These are phyloP conservation scores for Metschnikowia drakensbergensis DNA, from an alignment of 805 yeast genomes.

Conservation along the genomic window DNA sequence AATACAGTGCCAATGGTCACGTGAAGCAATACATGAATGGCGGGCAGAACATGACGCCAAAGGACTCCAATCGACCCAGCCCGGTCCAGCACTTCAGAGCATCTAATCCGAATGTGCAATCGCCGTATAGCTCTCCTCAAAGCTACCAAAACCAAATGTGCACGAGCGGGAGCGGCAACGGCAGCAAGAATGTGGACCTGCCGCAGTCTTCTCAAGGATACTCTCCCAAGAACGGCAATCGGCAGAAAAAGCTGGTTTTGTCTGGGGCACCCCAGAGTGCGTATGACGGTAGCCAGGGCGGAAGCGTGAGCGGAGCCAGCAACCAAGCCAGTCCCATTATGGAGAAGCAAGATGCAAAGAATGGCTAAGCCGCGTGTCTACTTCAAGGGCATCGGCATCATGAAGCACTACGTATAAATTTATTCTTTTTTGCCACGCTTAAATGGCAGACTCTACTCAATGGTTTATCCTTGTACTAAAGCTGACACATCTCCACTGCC, in stretches of 20 bases:
- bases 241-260: constrained; percentile 17
- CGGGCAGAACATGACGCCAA: constrained; percentile 1
- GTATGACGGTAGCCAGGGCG: background rate
- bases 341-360: constrained; percentile 3
- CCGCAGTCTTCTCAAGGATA: constrained; percentile 28
- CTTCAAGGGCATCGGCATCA: background rate
- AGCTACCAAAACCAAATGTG: constrained; percentile 2
- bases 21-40: constrained; percentile 2
- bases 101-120: constrained; percentile 1
- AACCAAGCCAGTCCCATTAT: constrained; percentile 1
- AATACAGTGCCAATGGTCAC: constrained; percentile 2
- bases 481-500: background rate
- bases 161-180: constrained; percentile 16
- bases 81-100: constrained; percentile 7
- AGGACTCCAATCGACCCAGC: constrained; percentile 8
- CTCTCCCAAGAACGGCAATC: constrained; percentile 29
- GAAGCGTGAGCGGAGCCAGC: constrained; percentile 2
- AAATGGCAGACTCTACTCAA: background rate
- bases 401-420: background rate
- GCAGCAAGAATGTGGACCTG: constrained; percentile 20
- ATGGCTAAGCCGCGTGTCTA: background rate
- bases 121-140: constrained; percentile 19
- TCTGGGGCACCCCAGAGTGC: constrained; percentile 2
- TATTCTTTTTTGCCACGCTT: background rate
- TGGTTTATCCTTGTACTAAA: background rate